Percentiles rank a stretch among this genome's conserved stretches.
Conservation (phyloP, 805 yeast genomes). For the Pichia insulana region DNA sequence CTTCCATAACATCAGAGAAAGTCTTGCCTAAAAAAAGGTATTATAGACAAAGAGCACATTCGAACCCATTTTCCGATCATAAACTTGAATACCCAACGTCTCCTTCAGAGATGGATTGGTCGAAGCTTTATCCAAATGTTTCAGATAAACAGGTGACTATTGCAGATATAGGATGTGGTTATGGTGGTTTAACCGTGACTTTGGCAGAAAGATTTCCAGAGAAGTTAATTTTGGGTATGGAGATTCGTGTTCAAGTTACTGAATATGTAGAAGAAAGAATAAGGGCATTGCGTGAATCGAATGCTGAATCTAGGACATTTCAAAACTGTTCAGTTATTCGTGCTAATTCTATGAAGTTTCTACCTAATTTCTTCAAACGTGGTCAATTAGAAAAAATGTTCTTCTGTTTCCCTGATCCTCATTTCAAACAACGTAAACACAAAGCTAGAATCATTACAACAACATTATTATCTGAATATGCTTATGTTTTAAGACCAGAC, state of each 20-base stretch:
- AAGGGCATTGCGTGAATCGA: constrained; percentile 68
- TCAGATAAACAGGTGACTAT: constrained; percentile 55
- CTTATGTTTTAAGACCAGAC: constrained; percentile 76
- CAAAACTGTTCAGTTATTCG: constrained; percentile 85
- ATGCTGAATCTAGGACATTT: constrained; percentile 32
- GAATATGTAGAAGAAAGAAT: constrained; percentile 94
- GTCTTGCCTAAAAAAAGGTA: constrained; percentile 71
- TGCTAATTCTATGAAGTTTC: constrained; percentile 95
- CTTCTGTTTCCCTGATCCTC: constrained; percentile 99
- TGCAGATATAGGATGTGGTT: constrained; percentile 97
- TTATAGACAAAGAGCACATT: constrained; percentile 95
- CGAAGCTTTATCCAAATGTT: constrained; percentile 58
- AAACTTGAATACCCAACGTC: constrained; percentile 75
- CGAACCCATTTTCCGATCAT: constrained; percentile 96
- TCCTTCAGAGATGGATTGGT: constrained; percentile 88
- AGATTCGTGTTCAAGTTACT: constrained; percentile 94
- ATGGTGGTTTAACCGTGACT: constrained; percentile 82
- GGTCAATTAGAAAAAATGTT: constrained; percentile 84
- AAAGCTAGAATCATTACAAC: constrained; percentile 93
- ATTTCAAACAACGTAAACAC: constrained; percentile 93
- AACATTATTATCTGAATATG: constrained; percentile 85
- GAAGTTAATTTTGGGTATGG: constrained; percentile 83
- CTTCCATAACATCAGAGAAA: constrained; percentile 15
- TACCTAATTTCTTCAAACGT: constrained; percentile 85
- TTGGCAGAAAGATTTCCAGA: constrained; percentile 73